Conservation (phyloP, 2,329 filamentous ascomycete species). For the Westerdykella sp. region DNA sequence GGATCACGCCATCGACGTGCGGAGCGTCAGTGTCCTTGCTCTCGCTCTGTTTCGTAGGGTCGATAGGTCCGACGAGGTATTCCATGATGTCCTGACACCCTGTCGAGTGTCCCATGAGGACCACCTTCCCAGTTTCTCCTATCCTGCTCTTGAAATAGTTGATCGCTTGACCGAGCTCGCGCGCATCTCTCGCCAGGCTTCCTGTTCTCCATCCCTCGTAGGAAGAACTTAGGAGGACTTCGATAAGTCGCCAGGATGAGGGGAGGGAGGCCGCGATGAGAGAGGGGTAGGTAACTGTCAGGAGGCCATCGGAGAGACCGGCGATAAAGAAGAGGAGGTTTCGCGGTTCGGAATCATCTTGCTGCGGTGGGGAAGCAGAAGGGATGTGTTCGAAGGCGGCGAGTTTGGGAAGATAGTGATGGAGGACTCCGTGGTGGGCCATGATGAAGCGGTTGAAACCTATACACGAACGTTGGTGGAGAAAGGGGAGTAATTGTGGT, state of each 20-base stretch:
- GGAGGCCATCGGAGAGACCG: conserved; percentile 63
- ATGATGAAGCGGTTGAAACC: conserved; percentile 8
- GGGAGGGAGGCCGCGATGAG: conserved; percentile 45
- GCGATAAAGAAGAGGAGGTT: conserved; percentile 65
- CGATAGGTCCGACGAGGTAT: conserved; percentile 43
- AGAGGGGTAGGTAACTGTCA: conserved; percentile 56
- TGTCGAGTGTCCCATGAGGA: conserved; percentile 64
- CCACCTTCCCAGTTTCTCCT: conserved; percentile 44
- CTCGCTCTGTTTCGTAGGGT: too few species aligned
- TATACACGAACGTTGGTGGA: background rate
- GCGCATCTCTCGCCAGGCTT: conserved; percentile 49
- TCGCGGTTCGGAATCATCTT: conserved; percentile 16
- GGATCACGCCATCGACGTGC: conserved; percentile 63
- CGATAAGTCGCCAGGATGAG: conserved; percentile 49
- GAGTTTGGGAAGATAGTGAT: conserved; percentile 35
- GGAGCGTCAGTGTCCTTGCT: conserved; percentile 34
- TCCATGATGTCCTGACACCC: conserved; percentile 63
- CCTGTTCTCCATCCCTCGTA: conserved; percentile 51
- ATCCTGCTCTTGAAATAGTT: conserved; percentile 41
- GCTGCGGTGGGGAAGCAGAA: conserved; percentile 27
- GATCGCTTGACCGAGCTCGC: conserved; percentile 49
- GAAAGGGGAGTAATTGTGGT: background rate
- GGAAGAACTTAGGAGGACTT: conserved; percentile 47
- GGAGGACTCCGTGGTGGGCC: conserved; percentile 36
- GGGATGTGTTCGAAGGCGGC: conserved; percentile 17